Base-by-base conservation (phyloP, 2,329 filamentous ascomycete species). In the Scleromitrula shiraiana region DNA sequence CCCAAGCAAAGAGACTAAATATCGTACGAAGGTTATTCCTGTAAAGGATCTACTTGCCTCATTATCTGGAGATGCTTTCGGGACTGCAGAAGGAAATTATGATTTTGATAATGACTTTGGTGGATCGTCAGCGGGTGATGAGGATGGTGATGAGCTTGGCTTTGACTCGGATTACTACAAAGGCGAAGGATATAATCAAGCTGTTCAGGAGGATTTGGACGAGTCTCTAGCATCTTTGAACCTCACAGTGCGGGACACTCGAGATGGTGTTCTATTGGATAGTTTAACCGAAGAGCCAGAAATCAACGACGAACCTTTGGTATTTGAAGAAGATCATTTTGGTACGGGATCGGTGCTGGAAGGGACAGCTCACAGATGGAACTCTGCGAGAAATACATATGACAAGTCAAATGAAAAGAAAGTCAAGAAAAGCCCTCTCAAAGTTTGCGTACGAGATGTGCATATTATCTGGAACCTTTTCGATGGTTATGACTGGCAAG, bases 381-480 rank as follows among this genome's bases (percentile, higher is more conserved):
- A 90, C 64, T 89, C 87, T 1, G 71, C 74, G 2, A 81, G 78
- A 55, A 90, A 91, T 58, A 80, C 77, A 1, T 93, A 93, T 58
- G 82, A 85, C 46, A 71, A 75, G 35, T 75, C 78, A 1, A 82
- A 84, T 36, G 73, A 78, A 41, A 65, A 70, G 8, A 80, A 83
- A 52, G 70, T 82, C 7, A 73, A 74, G 32, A 74, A 73, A 45
- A 87, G 83, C 53, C 88, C 91, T 5, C 68, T 98, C 12, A 82
- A 81, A 54, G 73, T 96, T 2, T 80, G 81, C 5, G 76, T 97
- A 14, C 82, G 87, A 22, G 88, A 96, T 61, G 83, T 95, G 9
- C 88, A 97, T 63, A 71, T 96, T 43, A 96, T 97, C 51, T 98
- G 93, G 93, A 95, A 98, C 61, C 71, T 98, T 1, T 96, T 93